A percentile compares a stretch with the other conserved stretches of the same genome.
phyloP scores from a whole-genome alignment of 2,329 filamentous ascomycete species.

The Hymenoscyphus salicellus region DNA sequence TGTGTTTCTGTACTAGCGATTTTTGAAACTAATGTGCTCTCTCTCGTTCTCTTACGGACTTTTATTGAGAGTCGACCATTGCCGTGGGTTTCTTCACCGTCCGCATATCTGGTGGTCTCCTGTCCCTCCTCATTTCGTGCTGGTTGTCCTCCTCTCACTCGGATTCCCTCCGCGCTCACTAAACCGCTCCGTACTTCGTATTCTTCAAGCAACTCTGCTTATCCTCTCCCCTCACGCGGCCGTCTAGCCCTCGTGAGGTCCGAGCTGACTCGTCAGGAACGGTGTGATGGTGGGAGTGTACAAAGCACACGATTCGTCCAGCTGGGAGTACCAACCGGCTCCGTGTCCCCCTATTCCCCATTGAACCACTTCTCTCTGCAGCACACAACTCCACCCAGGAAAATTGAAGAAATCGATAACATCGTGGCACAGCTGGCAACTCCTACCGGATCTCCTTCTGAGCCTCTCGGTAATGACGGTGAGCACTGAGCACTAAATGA shows the following conservation, averaged over 20 bases:
- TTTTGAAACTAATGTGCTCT: neutral
- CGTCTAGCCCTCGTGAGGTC: neutral
- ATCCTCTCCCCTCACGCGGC: neutral
- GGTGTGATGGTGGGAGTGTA: neutral
- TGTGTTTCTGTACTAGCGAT: neutral
- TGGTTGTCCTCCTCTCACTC: neutral
- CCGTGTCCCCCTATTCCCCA: neutral
- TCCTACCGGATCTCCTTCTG: neutral
- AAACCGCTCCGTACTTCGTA: neutral
- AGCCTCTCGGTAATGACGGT: slow-evolving; percentile 2
- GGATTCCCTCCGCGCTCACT: neutral
- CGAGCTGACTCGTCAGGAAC: slow-evolving; percentile 1
- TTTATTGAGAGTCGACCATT: neutral
- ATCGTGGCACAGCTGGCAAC: neutral
- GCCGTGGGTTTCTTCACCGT: neutral
- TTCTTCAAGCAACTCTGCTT: neutral
- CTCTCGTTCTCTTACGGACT: neutral
- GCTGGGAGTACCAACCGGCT: neutral
- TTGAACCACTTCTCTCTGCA: neutral
- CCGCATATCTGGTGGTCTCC: neutral
- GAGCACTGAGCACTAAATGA: slow-evolving; percentile 1
- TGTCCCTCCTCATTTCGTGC: neutral
- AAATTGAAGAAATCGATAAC: neutral
- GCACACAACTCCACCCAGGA: neutral
- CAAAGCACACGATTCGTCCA: neutral